phyloP scores from a whole-genome alignment of 805 yeast genomes.

The Yarrowia sp. region DNA sequence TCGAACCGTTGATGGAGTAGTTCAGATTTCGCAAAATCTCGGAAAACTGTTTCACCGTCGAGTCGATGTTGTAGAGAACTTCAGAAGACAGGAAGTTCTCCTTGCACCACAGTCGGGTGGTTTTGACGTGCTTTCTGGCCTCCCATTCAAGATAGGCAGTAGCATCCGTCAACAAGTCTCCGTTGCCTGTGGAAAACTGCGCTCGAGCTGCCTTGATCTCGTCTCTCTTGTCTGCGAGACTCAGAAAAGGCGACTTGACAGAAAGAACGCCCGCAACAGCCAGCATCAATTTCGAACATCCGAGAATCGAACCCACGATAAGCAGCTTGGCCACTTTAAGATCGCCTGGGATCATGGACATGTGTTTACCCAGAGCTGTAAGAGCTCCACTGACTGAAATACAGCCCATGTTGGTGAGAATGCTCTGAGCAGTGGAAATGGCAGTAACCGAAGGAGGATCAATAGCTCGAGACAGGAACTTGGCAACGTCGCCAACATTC shows the following conservation, averaged over 20 bases:
- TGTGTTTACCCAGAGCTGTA: conserved; percentile 79
- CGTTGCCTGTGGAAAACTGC: conserved; percentile 57
- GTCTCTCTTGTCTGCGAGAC: conserved; percentile 68
- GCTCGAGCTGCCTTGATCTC: conserved; percentile 56
- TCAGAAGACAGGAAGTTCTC: conserved; percentile 68
- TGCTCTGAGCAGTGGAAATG: conserved; percentile 58
- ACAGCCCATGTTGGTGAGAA: conserved; percentile 76
- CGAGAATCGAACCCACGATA: conserved; percentile 80
- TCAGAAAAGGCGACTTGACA: conserved; percentile 75
- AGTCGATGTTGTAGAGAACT: conserved; percentile 71
- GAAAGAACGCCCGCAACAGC: conserved; percentile 80
- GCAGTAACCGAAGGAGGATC: conserved; percentile 75
- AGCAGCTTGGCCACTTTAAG: conserved; percentile 83
- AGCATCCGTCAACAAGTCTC: conserved; percentile 76
- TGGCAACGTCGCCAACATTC: conserved; percentile 77
- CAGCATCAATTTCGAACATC: conserved; percentile 77
- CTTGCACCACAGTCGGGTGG: conserved; percentile 56
- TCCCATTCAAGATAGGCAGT: conserved; percentile 65
- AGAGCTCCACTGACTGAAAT: conserved; percentile 58
- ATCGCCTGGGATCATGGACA: conserved; percentile 84
- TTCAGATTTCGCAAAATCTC: conserved; percentile 59
- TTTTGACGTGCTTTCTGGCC: conserved; percentile 45
- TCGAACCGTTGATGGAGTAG: conserved; percentile 59
- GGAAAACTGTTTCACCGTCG: conserved; percentile 73
- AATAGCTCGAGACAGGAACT: conserved; percentile 74